Conservation (phyloP, 2,329 filamentous ascomycete species). For the Sporothrix curviconia region DNA sequence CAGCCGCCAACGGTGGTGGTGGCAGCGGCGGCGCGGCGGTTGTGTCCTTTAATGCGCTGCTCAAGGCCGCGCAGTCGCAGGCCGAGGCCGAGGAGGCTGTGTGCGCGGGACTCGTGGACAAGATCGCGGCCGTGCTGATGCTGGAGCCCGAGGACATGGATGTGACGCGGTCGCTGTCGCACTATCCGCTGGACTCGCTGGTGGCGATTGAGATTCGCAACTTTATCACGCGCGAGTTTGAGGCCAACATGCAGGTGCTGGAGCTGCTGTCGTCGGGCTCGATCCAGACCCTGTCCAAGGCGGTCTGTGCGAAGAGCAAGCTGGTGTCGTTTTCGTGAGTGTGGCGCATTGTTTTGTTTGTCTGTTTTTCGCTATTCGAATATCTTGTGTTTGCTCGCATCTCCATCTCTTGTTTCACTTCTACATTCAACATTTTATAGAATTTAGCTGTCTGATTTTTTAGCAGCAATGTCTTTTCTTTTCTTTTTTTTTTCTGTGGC, state of each 20-base stretch:
- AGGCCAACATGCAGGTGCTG: constrained; percentile 46
- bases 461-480: background rate
- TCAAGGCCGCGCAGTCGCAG: constrained; percentile 35
- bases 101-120: constrained; percentile 39
- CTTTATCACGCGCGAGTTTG: constrained; percentile 43
- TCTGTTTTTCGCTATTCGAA: background rate
- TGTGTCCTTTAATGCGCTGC: constrained; percentile 35
- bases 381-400: background rate
- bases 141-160: constrained; percentile 44
- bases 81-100: constrained; percentile 40
- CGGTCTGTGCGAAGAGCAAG: constrained; percentile 20
- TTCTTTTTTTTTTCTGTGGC: background rate
- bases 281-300: constrained; percentile 22
- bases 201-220: constrained; percentile 45
- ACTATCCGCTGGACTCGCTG: constrained; percentile 42
- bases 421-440: background rate
- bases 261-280: constrained; percentile 47
- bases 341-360: background rate
- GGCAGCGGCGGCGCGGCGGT: constrained; percentile 23
- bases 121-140: constrained; percentile 43
- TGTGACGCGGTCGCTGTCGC: constrained; percentile 34
- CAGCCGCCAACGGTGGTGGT: constrained; percentile 23
- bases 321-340: constrained; percentile 5
- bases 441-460: background rate
- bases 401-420: background rate